A percentile compares a stretch with the other conserved stretches of the same genome.
These are phyloP conservation scores for Lactarius sanguifluus DNA, from an alignment of 768 basidiomycete species.

Conservation along the genomic window DNA sequence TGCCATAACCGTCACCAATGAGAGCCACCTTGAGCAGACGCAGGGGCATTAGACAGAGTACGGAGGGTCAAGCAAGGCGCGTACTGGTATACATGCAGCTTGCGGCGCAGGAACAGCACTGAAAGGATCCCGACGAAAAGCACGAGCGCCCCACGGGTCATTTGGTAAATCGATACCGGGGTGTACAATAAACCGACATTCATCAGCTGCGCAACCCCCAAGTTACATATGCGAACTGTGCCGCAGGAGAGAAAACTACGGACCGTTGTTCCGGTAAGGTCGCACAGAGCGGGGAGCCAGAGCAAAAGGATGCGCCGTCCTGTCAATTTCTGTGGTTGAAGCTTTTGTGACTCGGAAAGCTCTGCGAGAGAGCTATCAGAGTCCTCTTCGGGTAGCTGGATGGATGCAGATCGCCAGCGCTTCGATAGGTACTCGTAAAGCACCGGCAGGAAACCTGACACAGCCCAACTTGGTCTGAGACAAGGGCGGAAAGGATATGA, in stretches of 20 bases:
- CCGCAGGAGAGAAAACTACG: conserved; percentile 35
- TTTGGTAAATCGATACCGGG: conserved; percentile 96
- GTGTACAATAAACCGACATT: conserved; percentile 94
- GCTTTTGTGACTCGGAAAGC: conserved; percentile 25
- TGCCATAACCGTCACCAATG: conserved; percentile 83
- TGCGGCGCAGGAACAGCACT: conserved; percentile 85
- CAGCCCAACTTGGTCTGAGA: conserved; percentile 14
- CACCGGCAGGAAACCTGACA: conserved; percentile 79
- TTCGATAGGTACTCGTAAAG: conserved; percentile 64
- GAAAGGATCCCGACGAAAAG: conserved; percentile 91
- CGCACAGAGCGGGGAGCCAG: conserved; percentile 87
- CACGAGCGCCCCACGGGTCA: conserved; percentile 91
- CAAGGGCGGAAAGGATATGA: conserved; percentile 17
- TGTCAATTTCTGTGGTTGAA: conserved; percentile 46
- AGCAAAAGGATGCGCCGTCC: conserved; percentile 75
- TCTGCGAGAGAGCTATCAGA: conserved; percentile 34
- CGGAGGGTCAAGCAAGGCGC: conserved; percentile 17
- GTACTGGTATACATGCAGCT: conserved; percentile 86
- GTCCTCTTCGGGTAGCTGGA: conserved; percentile 51
- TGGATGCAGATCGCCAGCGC: conserved; percentile 45
- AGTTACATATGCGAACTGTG: conserved; percentile 12
- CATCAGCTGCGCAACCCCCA: conserved; percentile 58
- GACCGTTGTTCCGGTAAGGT: conserved; percentile 89
- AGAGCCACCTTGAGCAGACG: conserved; percentile 66
- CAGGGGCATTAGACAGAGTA: conserved; percentile 21